Base-by-base conservation (phyloP, 2,329 filamentous ascomycete species). In the Tolypocladium endophyticum region DNA sequence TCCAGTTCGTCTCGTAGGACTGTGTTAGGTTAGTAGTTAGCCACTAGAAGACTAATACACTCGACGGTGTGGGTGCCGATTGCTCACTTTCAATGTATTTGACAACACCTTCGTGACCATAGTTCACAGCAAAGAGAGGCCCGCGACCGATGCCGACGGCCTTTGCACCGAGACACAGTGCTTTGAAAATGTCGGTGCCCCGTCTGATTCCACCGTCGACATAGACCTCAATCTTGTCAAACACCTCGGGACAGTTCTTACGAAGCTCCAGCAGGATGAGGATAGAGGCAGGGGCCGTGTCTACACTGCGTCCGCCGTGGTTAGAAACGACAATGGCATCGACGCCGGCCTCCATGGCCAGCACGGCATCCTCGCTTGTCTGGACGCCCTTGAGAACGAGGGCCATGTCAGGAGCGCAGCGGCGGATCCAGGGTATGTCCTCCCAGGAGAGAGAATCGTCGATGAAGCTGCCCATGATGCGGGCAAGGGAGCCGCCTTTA, bases 351-450 rank as follows among this genome's bases (percentile, higher is more conserved):
- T 87, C 78, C 41, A 85, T 77, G 2, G 84, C 84, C 64, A 76
- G 78, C 58, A 78, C 74, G 18, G 87, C 87, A 70, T 91, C 88
- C 47, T 77, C 75, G 0, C 83, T 81, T 18, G 81, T 83, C 73
- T 90, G 86, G n/a, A 91, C 82, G 0, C 87, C 87, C 71, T 90
- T 91, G 33, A 90, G 56, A 63, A 86, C 74, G 76, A 90, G 64
- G 67, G 85, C 74, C 83, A 80, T 60, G 76, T 73, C 69, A 76
- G 79, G 75, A 0, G 9, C 1, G 72, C 61, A 43, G 3, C 33
- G 38, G 11, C 85, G 82, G 28, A 89, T 68, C 86, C 87, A 90
- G 5, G 78, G 73, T 1, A 89, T 76, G 68, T 88, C 87, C 53
- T 81, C 78, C 87, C 87, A 90, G 76, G 78, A 38, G 16, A 85